Evolutionary conservation across 352 stramenopile species (phyloP).

Genomic region (Halophytophthora polymorphica): DNA sequence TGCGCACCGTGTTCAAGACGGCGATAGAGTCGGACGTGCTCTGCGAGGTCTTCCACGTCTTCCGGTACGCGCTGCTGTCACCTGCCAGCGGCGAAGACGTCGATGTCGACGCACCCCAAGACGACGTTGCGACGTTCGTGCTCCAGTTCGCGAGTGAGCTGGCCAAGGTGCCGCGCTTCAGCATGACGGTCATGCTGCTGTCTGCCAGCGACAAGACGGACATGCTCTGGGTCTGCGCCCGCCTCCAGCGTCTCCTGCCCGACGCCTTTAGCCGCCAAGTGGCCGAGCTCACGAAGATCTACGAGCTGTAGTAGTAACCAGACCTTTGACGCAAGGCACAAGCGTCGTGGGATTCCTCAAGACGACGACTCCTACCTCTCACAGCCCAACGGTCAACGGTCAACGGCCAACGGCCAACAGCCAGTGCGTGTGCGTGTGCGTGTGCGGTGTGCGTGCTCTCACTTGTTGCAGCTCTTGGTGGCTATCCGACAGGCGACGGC

Average conservation of each 20-base stretch:
- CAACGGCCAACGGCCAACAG: no score
- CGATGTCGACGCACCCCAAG: not conserved
- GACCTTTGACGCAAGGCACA: slow-evolving; percentile 5
- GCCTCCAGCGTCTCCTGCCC: slow-evolving; percentile 15
- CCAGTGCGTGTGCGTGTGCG: no score
- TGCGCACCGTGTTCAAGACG: slow-evolving; percentile 62
- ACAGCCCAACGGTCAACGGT: slow-evolving; percentile 8
- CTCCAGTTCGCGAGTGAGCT: slow-evolving; percentile 38
- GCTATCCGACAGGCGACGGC: slow-evolving; percentile 80
- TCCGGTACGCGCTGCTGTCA: slow-evolving; percentile 25
- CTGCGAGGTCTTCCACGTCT: slow-evolving; percentile 58
- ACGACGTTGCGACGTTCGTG: slow-evolving; percentile 23
- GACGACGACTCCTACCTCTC: slow-evolving; percentile 1
- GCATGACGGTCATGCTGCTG: slow-evolving; percentile 82
- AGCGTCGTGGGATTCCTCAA: not conserved
- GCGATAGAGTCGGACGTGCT: slow-evolving; percentile 77
- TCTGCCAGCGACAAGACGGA: slow-evolving; percentile 58
- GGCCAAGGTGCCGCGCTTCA: slow-evolving; percentile 60
- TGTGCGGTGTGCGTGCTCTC: no score
- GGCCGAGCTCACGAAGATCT: slow-evolving; percentile 37
- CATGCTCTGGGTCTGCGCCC: slow-evolving; percentile 40
- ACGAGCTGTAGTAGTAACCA: slow-evolving; percentile 41
- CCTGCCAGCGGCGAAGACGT: not conserved
- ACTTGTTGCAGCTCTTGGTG: slow-evolving; percentile 87
- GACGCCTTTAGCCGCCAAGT: slow-evolving; percentile 11